These are phyloP conservation scores for Annulohypoxylon maeteangense DNA, from an alignment of 495 filamentous ascomycete genomes.

Conservation along the genomic window DNA sequence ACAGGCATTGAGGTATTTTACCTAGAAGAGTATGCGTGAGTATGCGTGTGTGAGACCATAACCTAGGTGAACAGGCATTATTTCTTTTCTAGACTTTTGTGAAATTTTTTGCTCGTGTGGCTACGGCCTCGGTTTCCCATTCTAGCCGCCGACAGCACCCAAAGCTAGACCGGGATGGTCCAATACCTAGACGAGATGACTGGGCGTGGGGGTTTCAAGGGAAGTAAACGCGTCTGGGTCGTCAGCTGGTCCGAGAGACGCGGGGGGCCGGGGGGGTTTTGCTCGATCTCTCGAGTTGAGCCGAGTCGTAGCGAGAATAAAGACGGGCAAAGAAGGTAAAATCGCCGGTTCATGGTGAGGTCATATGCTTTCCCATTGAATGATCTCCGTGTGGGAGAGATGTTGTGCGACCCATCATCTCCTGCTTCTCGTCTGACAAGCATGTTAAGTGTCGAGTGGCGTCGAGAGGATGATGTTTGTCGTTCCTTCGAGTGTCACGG, in stretches of 20 bases:
- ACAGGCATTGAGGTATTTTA: conserved; percentile 43
- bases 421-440: conserved; percentile 35
- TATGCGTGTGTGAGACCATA: conserved; percentile 22
- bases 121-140: conserved; percentile 42
- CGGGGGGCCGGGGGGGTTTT: conserved; percentile 16
- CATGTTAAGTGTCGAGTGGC: conserved; percentile 13
- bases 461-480: conserved; percentile 34
- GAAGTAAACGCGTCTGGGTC: conserved; percentile 29
- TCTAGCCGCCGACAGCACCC: conserved; percentile 39
- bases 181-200: conserved; percentile 43
- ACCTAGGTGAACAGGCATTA: conserved; percentile 31
- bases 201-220: conserved; percentile 43
- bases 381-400: conserved; percentile 26
- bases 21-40: conserved; percentile 25
- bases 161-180: conserved; percentile 29
- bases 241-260: conserved; percentile 36
- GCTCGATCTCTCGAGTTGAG: neutral
- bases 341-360: conserved; percentile 40
- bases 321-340: conserved; percentile 26
- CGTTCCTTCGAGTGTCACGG: conserved; percentile 31
- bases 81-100: conserved; percentile 16
- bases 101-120: conserved; percentile 21
- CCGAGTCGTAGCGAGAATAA: conserved; percentile 24
- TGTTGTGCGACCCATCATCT: conserved; percentile 35
- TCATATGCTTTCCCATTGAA: conserved; percentile 33